These are phyloP conservation scores for Termitomyces sp. DNA, from an alignment of 768 basidiomycete species.

Conservation along the genomic window DNA sequence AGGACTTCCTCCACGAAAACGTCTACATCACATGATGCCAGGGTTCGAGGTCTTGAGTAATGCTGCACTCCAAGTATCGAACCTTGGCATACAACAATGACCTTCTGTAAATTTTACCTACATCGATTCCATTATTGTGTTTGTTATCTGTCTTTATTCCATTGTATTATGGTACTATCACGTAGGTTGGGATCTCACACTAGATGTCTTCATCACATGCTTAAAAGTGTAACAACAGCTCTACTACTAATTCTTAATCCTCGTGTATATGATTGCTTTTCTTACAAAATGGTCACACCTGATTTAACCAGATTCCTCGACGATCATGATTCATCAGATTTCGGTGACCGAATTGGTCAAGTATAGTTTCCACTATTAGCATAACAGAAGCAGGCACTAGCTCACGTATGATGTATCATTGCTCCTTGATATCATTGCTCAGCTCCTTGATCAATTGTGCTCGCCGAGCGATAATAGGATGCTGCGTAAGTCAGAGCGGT, in stretches of 20 bases:
- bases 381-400: neutral
- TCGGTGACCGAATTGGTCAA: neutral
- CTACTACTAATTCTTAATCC: constrained; percentile 3
- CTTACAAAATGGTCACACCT: neutral
- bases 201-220: constrained; percentile 8
- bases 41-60: constrained; percentile 54
- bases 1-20: constrained; percentile 57
- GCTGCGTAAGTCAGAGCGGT: too few species aligned
- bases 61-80: constrained; percentile 52
- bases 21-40: constrained; percentile 63
- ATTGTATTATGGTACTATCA: constrained; percentile 9
- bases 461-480: neutral
- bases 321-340: too few species aligned
- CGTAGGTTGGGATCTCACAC: constrained; percentile 1
- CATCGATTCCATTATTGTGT: neutral
- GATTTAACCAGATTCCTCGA: neutral
- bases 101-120: constrained; percentile 2
- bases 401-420: neutral
- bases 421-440: neutral
- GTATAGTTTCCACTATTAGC: neutral
- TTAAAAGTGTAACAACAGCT: constrained; percentile 14
- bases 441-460: neutral
- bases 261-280: neutral
- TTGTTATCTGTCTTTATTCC: constrained; percentile 14
- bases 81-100: constrained; percentile 54